These are phyloP conservation scores for Candida vartiovaarae DNA, from an alignment of 805 yeast genomes.

Conservation along the genomic window DNA sequence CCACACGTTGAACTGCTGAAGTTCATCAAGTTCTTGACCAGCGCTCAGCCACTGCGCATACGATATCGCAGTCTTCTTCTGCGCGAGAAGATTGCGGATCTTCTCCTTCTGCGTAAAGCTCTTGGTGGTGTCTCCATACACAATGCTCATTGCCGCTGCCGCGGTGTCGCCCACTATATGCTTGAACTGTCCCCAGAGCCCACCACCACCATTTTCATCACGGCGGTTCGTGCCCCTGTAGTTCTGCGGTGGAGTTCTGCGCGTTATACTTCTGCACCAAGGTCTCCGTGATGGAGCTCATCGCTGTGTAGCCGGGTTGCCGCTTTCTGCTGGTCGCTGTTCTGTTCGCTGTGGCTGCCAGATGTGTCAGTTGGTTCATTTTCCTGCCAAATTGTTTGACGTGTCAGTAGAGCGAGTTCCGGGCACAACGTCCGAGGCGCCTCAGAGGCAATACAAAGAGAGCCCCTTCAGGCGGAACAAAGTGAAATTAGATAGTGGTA, in stretches of 20 bases:
- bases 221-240: no score
- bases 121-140: slow-evolving; percentile 2
- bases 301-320: not conserved
- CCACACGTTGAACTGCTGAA: slow-evolving; percentile 67
- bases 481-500: no score
- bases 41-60: slow-evolving; percentile 63
- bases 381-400: no score
- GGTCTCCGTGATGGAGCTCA: slow-evolving; percentile 14
- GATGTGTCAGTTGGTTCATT: not conserved
- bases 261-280: slow-evolving; percentile 11
- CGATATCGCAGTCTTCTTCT: slow-evolving; percentile 42
- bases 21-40: slow-evolving; percentile 55
- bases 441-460: no score
- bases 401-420: no score
- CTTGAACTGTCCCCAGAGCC: not conserved
- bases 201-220: not conserved
- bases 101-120: slow-evolving; percentile 27
- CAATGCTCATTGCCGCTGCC: slow-evolving; percentile 1
- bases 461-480: no score
- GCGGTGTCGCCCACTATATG: not conserved
- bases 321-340: not conserved
- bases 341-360: no score
- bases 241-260: slow-evolving; percentile 1
- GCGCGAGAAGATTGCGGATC: slow-evolving; percentile 32
- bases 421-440: no score